Evolutionary conservation across 164 flowering plant species (phyloP), one percentile per base, ranked within the genome.

Genomic region (Piper longum): DNA sequence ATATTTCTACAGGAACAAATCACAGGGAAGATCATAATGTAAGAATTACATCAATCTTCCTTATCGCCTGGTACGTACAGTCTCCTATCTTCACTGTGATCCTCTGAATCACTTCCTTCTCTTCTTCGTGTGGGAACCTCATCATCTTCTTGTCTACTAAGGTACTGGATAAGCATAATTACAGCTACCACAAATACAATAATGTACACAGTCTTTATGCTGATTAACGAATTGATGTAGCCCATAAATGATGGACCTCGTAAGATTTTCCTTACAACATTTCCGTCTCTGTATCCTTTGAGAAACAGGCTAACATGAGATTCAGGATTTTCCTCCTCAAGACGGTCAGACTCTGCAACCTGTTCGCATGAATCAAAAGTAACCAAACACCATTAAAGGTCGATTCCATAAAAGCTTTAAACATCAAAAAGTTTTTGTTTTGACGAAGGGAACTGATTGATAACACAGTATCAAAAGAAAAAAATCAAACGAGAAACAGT

Each of bases 231-330:
- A 62, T 77, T 77, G 65, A 91, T 70, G 71, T 58, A 91, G 65
- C 84, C 86, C 57, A 82, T 62, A 43, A 91, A 57, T 12, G 93
- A 78, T 2, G 87, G 85, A 51, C 93, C 88, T 13, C 74, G 55
- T 19, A 88, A 68, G 63, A 56, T 70, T 48, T 81, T 78, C 73
- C 73, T 60, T 40, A 67, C 70, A 19, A 80, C 80, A 69, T 75
- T 81, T 80, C 97, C 96, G 75, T 78, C 85, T 74, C 82, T 81
- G 55, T 83, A 88, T 67, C 91, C 93, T 76, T 81, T 85, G 44
- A 91, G 78, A 69, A 91, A 88, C 67, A 61, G 77, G 4, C 89
- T 80, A 48, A 91, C 79, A 70, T 88, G 83, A 41, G 86, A 69
- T 8, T 81, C 89, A 58, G 79, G 87, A 76, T 91, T 89, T 41